Evolutionary conservation across 208 protist species (phyloP).

Genomic region (Blechomonas ayalai): DNA sequence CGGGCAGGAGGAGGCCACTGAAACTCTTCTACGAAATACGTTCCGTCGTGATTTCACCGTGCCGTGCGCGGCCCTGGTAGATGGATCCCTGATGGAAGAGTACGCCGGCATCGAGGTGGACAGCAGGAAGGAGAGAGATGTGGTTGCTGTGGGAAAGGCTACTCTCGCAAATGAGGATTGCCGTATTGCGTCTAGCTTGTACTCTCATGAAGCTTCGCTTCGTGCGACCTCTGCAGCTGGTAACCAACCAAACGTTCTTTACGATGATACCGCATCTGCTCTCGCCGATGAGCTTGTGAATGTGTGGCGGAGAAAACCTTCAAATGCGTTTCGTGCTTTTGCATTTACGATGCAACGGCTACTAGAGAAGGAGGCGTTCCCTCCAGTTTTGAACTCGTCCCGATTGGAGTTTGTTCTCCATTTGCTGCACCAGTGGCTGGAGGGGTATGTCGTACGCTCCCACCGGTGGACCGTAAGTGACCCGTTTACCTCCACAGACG

Average conservation of each 20-base stretch:
- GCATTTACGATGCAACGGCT: slow-evolving; percentile 20
- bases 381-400: slow-evolving; percentile 20
- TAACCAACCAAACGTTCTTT: neutral
- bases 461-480: slow-evolving; percentile 30
- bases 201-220: too few species aligned
- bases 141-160: neutral
- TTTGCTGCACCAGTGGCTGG: slow-evolving; percentile 56
- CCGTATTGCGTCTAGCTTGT: too few species aligned
- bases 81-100: slow-evolving; percentile 17
- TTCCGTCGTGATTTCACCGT: slow-evolving; percentile 61
- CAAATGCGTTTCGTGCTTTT: slow-evolving; percentile 8
- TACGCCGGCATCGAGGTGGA: slow-evolving; percentile 66
- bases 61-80: slow-evolving; percentile 18
- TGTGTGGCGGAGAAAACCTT: slow-evolving; percentile 1
- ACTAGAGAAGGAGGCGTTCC: slow-evolving; percentile 14
- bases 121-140: slow-evolving; percentile 27
- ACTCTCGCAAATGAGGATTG: neutral
- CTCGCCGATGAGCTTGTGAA: slow-evolving; percentile 1
- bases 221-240: neutral
- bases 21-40: slow-evolving; percentile 49
- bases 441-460: slow-evolving; percentile 26
- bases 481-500: slow-evolving; percentile 22
- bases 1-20: slow-evolving; percentile 10
- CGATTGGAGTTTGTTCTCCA: slow-evolving; percentile 45
- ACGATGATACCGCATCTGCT: too few species aligned